phyloP scores from a whole-genome alignment of 257 asterid species.

The Paraleonurus japonicus region DNA sequence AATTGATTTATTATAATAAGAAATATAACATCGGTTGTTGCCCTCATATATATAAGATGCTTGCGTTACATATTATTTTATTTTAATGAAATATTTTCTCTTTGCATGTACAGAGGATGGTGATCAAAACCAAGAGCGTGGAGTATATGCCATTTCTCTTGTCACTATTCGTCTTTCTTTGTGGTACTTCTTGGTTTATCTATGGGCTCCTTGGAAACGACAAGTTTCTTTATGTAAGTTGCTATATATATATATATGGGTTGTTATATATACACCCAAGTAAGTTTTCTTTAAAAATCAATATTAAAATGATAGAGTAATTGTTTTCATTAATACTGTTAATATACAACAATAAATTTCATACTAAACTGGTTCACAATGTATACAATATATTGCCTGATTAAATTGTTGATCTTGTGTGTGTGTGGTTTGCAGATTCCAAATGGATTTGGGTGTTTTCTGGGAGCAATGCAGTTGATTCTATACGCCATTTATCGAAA shows the following conservation, averaged over 20 bases:
- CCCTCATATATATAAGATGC: too few relatives aligned
- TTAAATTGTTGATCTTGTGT: not conserved
- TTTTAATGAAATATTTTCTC: not conserved
- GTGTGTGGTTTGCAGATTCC: conserved; percentile 47
- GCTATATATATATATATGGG: too few relatives aligned
- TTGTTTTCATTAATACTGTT: too few relatives aligned
- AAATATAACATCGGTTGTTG: too few relatives aligned
- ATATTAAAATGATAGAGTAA: too few relatives aligned
- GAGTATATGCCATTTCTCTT: conserved; percentile 82
- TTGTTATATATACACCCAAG: too few relatives aligned
- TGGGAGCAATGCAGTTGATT: conserved; percentile 68
- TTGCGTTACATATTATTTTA: not conserved
- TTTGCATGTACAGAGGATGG: conserved; percentile 56
- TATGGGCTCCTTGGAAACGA: conserved; percentile 72
- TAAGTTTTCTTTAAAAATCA: too few relatives aligned
- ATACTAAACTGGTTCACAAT: too few relatives aligned
- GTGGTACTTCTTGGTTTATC: conserved; percentile 78
- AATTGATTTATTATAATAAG: too few relatives aligned
- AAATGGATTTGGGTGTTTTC: conserved; percentile 65
- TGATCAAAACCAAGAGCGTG: conserved; percentile 76
- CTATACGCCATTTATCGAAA: conserved; percentile 56
- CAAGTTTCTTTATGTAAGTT: conserved; percentile 63
- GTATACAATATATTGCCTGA: too few relatives aligned
- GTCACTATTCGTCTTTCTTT: conserved; percentile 64
- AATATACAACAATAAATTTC: too few relatives aligned